Conservation (phyloP, 2,329 filamentous ascomycete genomes). For the Diplodia intermedia region DNA sequence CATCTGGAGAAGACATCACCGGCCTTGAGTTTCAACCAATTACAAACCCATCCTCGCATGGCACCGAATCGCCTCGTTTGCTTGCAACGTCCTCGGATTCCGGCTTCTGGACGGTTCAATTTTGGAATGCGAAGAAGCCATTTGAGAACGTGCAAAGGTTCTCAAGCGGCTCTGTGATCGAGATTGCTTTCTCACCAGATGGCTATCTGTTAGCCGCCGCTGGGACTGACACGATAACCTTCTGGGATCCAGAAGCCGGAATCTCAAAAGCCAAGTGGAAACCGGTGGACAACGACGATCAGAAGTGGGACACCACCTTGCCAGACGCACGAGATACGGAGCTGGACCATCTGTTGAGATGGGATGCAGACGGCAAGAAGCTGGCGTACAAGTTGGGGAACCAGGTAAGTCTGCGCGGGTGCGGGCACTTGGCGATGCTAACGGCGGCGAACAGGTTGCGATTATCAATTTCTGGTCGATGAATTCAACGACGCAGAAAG, state of each 20-base stretch:
- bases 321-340: slow-evolving; percentile 40
- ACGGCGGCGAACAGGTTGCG: slow-evolving; percentile 41
- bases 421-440: background rate
- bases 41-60: slow-evolving; percentile 31
- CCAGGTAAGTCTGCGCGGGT: slow-evolving; percentile 39
- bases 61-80: slow-evolving; percentile 40
- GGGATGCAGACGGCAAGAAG: slow-evolving; percentile 49
- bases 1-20: slow-evolving; percentile 46
- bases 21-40: slow-evolving; percentile 52
- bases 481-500: slow-evolving; percentile 25
- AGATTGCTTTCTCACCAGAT: slow-evolving; percentile 54
- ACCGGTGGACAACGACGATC: slow-evolving; percentile 35
- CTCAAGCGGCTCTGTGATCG: slow-evolving; percentile 46
- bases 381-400: slow-evolving; percentile 48
- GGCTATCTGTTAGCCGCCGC: slow-evolving; percentile 53
- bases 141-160: slow-evolving; percentile 44
- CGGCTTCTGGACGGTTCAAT: slow-evolving; percentile 44
- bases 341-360: slow-evolving; percentile 44
- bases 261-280: slow-evolving; percentile 47
- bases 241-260: slow-evolving; percentile 52
- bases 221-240: slow-evolving; percentile 51
- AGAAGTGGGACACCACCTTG: slow-evolving; percentile 33
- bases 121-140: slow-evolving; percentile 51
- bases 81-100: slow-evolving; percentile 52
- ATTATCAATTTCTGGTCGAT: slow-evolving; percentile 43